Evolutionary conservation across 805 yeast species (phyloP).

Genomic region (Maudiozyma serrabonitensis): DNA sequence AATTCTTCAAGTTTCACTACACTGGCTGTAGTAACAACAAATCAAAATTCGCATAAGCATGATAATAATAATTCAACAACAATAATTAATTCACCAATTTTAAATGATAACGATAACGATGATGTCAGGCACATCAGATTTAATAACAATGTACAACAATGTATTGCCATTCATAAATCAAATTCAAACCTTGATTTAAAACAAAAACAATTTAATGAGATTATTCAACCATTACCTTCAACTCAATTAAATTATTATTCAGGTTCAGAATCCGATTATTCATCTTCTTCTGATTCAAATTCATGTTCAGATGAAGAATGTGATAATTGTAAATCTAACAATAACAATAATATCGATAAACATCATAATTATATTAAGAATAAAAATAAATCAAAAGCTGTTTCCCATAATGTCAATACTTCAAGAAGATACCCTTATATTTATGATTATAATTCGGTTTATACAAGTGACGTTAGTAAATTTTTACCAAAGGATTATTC

Average conservation of each 20-base stretch:
- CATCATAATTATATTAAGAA: neutral
- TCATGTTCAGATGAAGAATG: neutral
- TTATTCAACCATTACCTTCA: slow-evolving; percentile 3
- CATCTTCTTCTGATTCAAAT: neutral
- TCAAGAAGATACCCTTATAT: slow-evolving; percentile 63
- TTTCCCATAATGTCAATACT: slow-evolving; percentile 62
- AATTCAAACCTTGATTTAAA: neutral
- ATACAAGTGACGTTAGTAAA: slow-evolving; percentile 37
- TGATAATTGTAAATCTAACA: neutral
- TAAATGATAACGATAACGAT: neutral
- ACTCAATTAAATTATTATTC: slow-evolving; percentile 3
- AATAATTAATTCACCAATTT: neutral
- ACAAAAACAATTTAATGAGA: neutral
- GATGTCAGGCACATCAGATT: slow-evolving; percentile 8
- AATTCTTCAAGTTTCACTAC: neutral
- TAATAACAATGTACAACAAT: slow-evolving; percentile 6
- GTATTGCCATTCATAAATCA: slow-evolving; percentile 3
- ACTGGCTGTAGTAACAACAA: neutral
- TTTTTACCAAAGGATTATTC: slow-evolving; percentile 22
- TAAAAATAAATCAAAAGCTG: slow-evolving; percentile 29
- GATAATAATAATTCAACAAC: too few relatives aligned
- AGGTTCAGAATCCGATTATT: neutral
- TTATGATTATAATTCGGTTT: slow-evolving; percentile 73
- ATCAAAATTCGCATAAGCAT: neutral
- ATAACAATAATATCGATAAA: neutral